A percentile compares a stretch with the other conserved stretches of the same genome.
These are phyloP conservation scores for Cryptomeria japonica DNA, from an alignment of 75 land plant species.

Conservation along the genomic window DNA sequence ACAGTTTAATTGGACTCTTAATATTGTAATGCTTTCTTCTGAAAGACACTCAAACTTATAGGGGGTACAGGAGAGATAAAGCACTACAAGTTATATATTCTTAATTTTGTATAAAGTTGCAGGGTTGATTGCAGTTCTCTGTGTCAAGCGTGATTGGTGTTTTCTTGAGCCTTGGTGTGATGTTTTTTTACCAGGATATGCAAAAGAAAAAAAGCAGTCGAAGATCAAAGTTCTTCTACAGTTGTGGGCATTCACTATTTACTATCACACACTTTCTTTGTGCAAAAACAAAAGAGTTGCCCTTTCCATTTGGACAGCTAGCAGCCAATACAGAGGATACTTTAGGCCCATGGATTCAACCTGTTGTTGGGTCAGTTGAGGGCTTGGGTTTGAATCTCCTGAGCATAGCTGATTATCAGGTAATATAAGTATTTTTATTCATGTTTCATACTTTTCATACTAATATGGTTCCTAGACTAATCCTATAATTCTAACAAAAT, in stretches of 20 bases:
- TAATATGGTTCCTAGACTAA: neutral
- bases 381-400: constrained; percentile 7
- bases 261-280: constrained; percentile 1
- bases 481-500: neutral
- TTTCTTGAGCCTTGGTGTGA: neutral
- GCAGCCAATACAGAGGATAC: neutral
- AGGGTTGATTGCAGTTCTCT: neutral
- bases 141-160: neutral
- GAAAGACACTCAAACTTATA: neutral
- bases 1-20: neutral
- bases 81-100: neutral
- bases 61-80: neutral
- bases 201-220: neutral
- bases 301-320: constrained; percentile 9
- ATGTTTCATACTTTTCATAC: neutral
- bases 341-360: constrained; percentile 1
- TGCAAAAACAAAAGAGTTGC: constrained; percentile 6
- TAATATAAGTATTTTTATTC: neutral
- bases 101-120: neutral
- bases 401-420: constrained; percentile 4
- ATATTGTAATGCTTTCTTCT: neutral
- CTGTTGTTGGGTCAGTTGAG: constrained; percentile 5
- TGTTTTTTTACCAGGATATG: neutral
- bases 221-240: constrained; percentile 4
- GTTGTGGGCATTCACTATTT: neutral